Conservation (phyloP, 495 filamentous ascomycete species). For the Aspergillus carlsbadensis region DNA sequence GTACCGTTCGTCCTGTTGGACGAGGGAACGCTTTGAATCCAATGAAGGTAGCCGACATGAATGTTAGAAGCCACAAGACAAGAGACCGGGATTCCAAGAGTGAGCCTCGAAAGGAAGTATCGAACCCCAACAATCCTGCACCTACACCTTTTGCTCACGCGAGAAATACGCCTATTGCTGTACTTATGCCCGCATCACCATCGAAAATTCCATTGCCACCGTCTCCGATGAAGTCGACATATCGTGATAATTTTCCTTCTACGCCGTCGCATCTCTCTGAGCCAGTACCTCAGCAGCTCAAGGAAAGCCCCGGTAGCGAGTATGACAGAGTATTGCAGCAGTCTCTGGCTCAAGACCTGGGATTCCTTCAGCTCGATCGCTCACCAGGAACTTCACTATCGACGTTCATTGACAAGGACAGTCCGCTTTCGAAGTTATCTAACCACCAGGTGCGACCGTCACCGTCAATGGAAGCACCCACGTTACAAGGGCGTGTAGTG, state of each 20-base stretch:
- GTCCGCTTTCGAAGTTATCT: conserved; percentile 33
- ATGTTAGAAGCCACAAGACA: conserved; percentile 55
- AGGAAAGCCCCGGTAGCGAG: conserved; percentile 42
- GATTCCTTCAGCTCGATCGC: conserved; percentile 39
- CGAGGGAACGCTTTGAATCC: conserved; percentile 57
- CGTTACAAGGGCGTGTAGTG: conserved; percentile 43
- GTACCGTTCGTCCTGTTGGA: conserved; percentile 74
- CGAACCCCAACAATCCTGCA: conserved; percentile 10
- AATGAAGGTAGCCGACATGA: conserved; percentile 73
- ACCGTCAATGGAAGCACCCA: conserved; percentile 49
- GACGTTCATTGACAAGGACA: conserved; percentile 16
- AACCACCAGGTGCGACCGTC: conserved; percentile 14
- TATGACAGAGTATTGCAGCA: conserved; percentile 60
- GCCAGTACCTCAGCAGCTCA: conserved; percentile 28
- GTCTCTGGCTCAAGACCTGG: conserved; percentile 60
- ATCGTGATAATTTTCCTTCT: conserved; percentile 37
- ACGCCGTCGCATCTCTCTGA: conserved; percentile 46
- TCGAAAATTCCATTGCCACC: conserved; percentile 62
- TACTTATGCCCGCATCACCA: conserved; percentile 42
- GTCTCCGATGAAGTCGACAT: conserved; percentile 34
- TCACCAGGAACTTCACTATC: conserved; percentile 18
- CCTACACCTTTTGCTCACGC: conserved; percentile 15
- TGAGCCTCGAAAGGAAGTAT: conserved; percentile 34
- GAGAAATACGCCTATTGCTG: conserved; percentile 14
- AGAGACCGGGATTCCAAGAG: conserved; percentile 41